A percentile compares a stretch with the other conserved stretches of the same genome.
These are phyloP conservation scores for Leishmania arabica DNA, from an alignment of 208 protist species.

Conservation along the genomic window DNA sequence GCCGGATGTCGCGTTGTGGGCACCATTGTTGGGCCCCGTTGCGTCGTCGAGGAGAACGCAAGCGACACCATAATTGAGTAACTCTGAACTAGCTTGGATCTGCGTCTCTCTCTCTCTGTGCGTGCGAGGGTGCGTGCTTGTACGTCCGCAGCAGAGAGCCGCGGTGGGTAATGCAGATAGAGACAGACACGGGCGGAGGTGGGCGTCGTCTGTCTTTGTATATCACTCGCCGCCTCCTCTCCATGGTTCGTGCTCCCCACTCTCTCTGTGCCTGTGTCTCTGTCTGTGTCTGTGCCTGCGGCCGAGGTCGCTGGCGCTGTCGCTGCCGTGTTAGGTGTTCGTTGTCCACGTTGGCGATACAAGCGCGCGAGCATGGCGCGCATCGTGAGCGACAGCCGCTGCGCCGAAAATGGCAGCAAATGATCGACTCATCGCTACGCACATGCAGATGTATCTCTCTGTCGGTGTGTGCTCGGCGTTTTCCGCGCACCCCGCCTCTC, in stretches of 20 bases:
- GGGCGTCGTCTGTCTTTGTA: background rate
- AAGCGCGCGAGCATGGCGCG: background rate
- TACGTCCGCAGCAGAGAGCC: background rate
- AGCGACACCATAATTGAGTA: conserved; percentile 48
- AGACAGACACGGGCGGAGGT: background rate
- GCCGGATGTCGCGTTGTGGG: conserved; percentile 35
- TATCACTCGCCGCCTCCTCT: background rate
- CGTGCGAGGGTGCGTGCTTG: background rate
- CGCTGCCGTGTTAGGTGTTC: background rate
- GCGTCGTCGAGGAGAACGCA: conserved; percentile 57
- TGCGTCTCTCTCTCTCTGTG: too few relatives aligned
- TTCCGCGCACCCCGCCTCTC: background rate
- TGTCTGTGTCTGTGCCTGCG: background rate
- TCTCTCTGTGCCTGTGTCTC: background rate
- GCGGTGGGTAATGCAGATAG: background rate
- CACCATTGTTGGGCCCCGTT: conserved; percentile 62
- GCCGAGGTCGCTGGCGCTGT: background rate
- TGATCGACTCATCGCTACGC: background rate
- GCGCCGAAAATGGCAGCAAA: background rate
- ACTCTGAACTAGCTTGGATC: background rate
- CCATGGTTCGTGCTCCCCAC: background rate
- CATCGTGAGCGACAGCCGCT: background rate
- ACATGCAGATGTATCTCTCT: background rate
- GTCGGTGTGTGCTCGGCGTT: background rate
- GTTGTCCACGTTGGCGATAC: background rate